phyloP scores from a whole-genome alignment of 2,329 filamentous ascomycete species.

The Fusarium sp. region DNA sequence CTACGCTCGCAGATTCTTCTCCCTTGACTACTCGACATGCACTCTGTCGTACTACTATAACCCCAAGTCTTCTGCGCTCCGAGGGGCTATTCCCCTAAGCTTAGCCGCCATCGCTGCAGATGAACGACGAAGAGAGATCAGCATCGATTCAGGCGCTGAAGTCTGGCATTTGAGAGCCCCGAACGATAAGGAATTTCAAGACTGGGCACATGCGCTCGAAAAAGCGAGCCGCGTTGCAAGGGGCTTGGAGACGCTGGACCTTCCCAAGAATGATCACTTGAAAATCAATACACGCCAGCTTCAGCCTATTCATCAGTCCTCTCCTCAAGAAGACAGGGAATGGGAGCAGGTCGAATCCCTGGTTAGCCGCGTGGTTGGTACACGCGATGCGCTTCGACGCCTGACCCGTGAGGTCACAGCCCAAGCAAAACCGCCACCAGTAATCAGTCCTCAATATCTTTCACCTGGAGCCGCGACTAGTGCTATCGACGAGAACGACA shows the following conservation, averaged over 20 bases:
- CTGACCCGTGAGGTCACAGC: constrained; percentile 86
- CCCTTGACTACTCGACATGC: constrained; percentile 91
- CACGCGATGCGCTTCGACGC: constrained; percentile 86
- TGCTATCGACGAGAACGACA: constrained; percentile 63
- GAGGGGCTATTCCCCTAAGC: constrained; percentile 91
- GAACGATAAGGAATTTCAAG: constrained; percentile 84
- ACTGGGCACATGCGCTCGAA: constrained; percentile 89
- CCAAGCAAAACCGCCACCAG: constrained; percentile 46
- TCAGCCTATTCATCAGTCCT: constrained; percentile 47
- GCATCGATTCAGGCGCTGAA: constrained; percentile 95
- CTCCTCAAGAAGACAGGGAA: constrained; percentile 75
- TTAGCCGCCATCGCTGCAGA: constrained; percentile 92
- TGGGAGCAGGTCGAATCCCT: constrained; percentile 89
- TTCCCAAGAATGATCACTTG: constrained; percentile 42
- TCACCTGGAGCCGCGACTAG: constrained; percentile 55
- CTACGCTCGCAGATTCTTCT: constrained; percentile 93
- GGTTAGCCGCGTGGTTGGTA: constrained; percentile 86
- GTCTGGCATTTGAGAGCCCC: constrained; percentile 92
- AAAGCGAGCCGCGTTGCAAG: constrained; percentile 76
- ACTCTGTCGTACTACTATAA: constrained; percentile 98
- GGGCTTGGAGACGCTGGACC: constrained; percentile 56
- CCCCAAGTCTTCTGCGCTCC: constrained; percentile 88
- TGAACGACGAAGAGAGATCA: constrained; percentile 89
- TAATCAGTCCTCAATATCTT: constrained; percentile 48
- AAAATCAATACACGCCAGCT: constrained; percentile 44